Conservation (phyloP, 495 filamentous ascomycete species). For the Hyphodiscus hymeniophilus region DNA sequence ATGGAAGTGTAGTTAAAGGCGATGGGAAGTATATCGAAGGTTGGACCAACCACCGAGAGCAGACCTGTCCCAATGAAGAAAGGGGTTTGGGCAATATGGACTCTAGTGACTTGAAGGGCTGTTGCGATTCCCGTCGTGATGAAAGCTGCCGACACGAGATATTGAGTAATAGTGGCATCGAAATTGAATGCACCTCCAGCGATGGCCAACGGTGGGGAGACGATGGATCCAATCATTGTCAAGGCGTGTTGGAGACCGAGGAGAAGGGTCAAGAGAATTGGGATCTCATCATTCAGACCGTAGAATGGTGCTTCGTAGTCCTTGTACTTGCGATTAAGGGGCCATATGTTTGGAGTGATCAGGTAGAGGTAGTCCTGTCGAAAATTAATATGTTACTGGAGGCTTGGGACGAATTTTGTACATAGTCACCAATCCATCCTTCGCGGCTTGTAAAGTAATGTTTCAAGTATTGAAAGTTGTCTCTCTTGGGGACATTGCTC, state of each 20-base stretch:
- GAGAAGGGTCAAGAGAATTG: conserved; percentile 29
- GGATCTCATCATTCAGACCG: conserved; percentile 28
- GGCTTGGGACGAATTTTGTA: conserved; percentile 17
- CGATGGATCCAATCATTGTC: conserved; percentile 26
- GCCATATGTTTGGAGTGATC: conserved; percentile 35
- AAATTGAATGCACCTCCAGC: conserved; percentile 31
- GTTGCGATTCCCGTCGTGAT: conserved; percentile 33
- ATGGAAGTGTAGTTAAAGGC: conserved; percentile 29
- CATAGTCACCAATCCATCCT: conserved; percentile 31
- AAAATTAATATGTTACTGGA: background rate
- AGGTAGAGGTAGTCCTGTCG: conserved; percentile 31
- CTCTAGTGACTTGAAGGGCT: conserved; percentile 30
- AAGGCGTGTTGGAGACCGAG: conserved; percentile 33
- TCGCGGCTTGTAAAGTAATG: conserved; percentile 28
- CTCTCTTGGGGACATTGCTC: background rate
- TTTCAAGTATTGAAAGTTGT: conserved; percentile 26
- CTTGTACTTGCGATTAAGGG: conserved; percentile 28
- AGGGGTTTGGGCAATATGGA: conserved; percentile 29
- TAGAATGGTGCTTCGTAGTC: conserved; percentile 32
- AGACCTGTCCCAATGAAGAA: conserved; percentile 33
- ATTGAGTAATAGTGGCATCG: conserved; percentile 23
- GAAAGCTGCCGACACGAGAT: conserved; percentile 30
- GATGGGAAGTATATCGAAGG: conserved; percentile 32
- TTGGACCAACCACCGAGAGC: conserved; percentile 31
- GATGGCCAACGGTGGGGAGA: conserved; percentile 31